These are phyloP conservation scores for Pleomassaria siparia DNA, from an alignment of 2,329 filamentous ascomycete genomes.

Conservation along the genomic window DNA sequence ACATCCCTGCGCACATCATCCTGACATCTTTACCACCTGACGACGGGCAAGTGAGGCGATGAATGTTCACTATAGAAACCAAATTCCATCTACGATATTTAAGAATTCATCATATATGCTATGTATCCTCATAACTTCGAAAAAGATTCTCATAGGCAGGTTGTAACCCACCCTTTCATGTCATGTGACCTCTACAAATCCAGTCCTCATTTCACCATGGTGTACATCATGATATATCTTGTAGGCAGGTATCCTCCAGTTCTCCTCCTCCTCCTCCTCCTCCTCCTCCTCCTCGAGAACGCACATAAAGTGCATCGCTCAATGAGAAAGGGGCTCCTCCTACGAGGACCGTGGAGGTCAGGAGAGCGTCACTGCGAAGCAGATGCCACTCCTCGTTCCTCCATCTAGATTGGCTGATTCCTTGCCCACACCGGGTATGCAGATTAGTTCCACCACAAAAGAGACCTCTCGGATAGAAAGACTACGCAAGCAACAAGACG, in stretches of 20 bases:
- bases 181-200: too few relatives aligned
- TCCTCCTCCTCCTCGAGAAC: conserved; percentile 39
- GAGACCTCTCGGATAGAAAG: conserved; percentile 9
- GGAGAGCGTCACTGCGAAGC: conserved; percentile 5
- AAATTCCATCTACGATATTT: not conserved
- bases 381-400: not conserved
- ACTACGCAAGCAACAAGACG: conserved; percentile 3
- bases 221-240: too few relatives aligned
- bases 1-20: conserved; percentile 14
- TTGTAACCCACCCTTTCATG: conserved; percentile 5
- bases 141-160: too few relatives aligned
- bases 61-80: not conserved
- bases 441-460: conserved; percentile 13
- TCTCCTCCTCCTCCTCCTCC: too few relatives aligned
- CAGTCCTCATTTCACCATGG: too few relatives aligned
- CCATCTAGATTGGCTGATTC: not conserved
- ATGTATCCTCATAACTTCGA: too few relatives aligned
- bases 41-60: conserved; percentile 12
- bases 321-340: conserved; percentile 41
- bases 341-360: conserved; percentile 13
- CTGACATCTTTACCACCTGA: too few relatives aligned
- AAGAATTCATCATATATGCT: too few relatives aligned
- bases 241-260: not conserved
- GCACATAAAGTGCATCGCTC: conserved; percentile 28
- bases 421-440: conserved; percentile 32